Conservation (phyloP, 805 yeast genomes). For the Pichia kluyveri region DNA sequence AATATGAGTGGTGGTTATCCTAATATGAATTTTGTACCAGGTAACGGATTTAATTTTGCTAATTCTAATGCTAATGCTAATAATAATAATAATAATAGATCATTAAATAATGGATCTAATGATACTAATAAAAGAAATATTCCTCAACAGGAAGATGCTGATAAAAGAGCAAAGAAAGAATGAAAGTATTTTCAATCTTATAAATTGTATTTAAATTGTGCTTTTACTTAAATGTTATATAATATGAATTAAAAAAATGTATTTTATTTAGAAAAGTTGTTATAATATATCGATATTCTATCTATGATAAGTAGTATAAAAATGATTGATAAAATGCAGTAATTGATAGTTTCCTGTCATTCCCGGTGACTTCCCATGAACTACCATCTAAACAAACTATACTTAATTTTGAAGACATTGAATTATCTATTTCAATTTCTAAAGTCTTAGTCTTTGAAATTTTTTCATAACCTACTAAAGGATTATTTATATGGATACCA, state of each 20-base stretch:
- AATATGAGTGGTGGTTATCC: background rate
- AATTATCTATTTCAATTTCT: constrained; percentile 2
- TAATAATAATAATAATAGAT: background rate
- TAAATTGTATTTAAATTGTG: background rate
- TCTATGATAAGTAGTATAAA: background rate
- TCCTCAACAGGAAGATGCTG: constrained; percentile 2
- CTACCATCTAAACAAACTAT: constrained; percentile 66
- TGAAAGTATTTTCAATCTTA: background rate
- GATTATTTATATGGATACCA: constrained; percentile 45
- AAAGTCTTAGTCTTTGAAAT: background rate
- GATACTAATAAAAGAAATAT: background rate
- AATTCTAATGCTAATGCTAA: background rate
- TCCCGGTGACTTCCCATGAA: constrained; percentile 2
- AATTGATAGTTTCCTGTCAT: background rate
- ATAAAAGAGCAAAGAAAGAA: constrained; percentile 17
- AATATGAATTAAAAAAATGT: background rate
- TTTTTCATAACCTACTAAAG: constrained; percentile 36
- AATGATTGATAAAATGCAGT: background rate
- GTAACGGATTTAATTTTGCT: background rate
- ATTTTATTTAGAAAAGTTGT: background rate
- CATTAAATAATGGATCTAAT: background rate
- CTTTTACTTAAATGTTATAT: background rate
- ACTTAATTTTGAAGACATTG: constrained; percentile 18
- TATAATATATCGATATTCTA: background rate
- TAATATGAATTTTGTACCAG: background rate